Evolutionary conservation across 768 basidiomycete genomes (phyloP).

Genomic region (Naganishia onofrii): DNA sequence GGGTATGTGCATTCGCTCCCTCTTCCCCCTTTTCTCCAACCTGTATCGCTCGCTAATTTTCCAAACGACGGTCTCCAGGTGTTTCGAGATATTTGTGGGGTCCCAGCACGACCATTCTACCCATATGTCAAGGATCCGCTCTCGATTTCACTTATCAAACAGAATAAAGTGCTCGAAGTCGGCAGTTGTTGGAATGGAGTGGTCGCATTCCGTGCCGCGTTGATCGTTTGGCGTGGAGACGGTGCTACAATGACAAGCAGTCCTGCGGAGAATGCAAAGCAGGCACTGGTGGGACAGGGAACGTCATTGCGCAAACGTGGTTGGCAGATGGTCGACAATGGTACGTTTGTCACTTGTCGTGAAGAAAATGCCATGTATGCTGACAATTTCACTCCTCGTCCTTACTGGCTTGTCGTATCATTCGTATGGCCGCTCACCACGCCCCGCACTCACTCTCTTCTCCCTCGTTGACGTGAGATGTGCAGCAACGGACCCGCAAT

Average conservation of each 20-base stretch:
- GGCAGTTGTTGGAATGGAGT: conserved; percentile 47
- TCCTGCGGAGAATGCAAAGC: background rate
- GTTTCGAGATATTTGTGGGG: background rate
- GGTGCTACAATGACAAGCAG: background rate
- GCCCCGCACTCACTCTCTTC: too few relatives aligned
- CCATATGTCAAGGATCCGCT: conserved; percentile 10
- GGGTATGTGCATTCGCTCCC: too few relatives aligned
- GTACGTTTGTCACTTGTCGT: too few relatives aligned
- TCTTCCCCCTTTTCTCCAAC: background rate
- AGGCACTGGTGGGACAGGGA: background rate
- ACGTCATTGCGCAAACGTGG: conserved; percentile 28
- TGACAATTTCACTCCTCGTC: too few relatives aligned
- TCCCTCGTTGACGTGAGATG: too few relatives aligned
- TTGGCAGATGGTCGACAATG: conserved; percentile 34
- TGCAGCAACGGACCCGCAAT: conserved; percentile 32
- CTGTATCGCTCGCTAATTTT: background rate
- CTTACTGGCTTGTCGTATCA: too few relatives aligned
- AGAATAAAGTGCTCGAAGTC: conserved; percentile 17
- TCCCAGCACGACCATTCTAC: background rate
- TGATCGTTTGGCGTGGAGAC: conserved; percentile 30
- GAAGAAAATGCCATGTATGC: too few relatives aligned
- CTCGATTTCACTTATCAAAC: background rate
- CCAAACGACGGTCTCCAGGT: background rate
- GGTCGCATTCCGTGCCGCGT: conserved; percentile 36
- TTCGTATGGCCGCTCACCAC: background rate